Percentiles rank a stretch among this genome's conserved stretches.
Evolutionary conservation across 2,329 filamentous ascomycete genomes (phyloP).

Genomic region (Cladophialophora exuberans): DNA sequence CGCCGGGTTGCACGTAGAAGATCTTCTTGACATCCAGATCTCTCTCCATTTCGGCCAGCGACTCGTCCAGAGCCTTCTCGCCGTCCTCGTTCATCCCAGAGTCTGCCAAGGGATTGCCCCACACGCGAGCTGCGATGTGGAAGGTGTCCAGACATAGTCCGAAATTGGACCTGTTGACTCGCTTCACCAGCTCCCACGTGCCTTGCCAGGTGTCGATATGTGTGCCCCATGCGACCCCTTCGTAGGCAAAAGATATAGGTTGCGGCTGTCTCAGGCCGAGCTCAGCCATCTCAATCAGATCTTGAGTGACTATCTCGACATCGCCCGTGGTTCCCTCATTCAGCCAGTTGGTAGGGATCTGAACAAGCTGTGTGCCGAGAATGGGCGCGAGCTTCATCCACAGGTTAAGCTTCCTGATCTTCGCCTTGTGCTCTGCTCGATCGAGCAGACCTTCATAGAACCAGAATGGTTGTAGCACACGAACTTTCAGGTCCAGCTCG

Average conservation of each 20-base stretch:
- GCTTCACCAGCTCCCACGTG: conserved; percentile 68
- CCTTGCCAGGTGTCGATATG: conserved; percentile 72
- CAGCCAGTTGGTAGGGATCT: conserved; percentile 73
- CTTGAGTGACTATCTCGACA: conserved; percentile 34
- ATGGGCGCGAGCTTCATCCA: conserved; percentile 71
- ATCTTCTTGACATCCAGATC: conserved; percentile 66
- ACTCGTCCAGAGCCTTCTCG: conserved; percentile 58
- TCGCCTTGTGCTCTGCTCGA: conserved; percentile 59
- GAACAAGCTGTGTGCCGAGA: conserved; percentile 70
- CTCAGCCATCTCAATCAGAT: conserved; percentile 12
- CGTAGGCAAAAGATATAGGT: conserved; percentile 70
- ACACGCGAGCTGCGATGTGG: conserved; percentile 73
- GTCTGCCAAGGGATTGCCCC: conserved; percentile 64
- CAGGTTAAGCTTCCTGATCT: conserved; percentile 64
- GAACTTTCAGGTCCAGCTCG: background rate
- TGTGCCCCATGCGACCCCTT: conserved; percentile 71
- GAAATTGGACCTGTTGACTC: conserved; percentile 71
- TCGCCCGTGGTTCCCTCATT: conserved; percentile 54
- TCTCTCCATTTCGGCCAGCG: conserved; percentile 57
- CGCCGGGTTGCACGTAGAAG: conserved; percentile 76
- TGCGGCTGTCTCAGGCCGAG: conserved; percentile 67
- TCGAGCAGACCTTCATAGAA: conserved; percentile 75
- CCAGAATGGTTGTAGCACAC: conserved; percentile 66
- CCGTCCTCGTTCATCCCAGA: conserved; percentile 58
- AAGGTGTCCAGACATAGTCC: conserved; percentile 78